Evolutionary conservation across 257 asterid species (phyloP).

Genomic region (Vinca minor): DNA sequence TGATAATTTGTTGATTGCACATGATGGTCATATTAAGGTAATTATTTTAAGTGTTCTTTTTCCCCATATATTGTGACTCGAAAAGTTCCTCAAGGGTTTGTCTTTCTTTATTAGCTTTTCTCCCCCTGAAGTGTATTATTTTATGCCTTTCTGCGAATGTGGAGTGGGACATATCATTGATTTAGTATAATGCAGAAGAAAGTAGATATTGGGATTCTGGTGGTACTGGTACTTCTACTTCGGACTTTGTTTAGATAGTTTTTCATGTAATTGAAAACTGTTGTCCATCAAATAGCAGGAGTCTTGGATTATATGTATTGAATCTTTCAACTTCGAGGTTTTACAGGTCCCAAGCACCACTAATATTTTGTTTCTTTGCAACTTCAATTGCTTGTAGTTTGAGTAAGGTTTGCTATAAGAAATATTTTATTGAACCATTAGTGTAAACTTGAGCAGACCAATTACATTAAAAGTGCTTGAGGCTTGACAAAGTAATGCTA

Average conservation of each 20-base stretch:
- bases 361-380: neutral
- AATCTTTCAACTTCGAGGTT: neutral
- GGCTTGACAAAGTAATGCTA: neutral
- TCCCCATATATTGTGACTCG: neutral
- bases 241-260: too few species aligned
- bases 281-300: neutral
- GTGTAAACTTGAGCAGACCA: neutral
- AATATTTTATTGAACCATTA: neutral
- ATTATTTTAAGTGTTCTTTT: neutral
- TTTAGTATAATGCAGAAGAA: neutral
- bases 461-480: neutral
- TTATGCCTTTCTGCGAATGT: neutral
- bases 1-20: conserved; percentile 95
- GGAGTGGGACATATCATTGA: neutral
- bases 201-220: neutral
- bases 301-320: neutral
- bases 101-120: neutral
- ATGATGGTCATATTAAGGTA: conserved; percentile 99
- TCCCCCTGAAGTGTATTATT: neutral
- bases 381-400: neutral
- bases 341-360: neutral
- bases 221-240: too few species aligned
- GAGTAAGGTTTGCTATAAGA: neutral
- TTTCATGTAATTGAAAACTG: too few species aligned
- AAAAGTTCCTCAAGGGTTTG: neutral